phyloP scores from a whole-genome alignment of 2,329 filamentous ascomycete species.

The Anisogramma anomala region DNA sequence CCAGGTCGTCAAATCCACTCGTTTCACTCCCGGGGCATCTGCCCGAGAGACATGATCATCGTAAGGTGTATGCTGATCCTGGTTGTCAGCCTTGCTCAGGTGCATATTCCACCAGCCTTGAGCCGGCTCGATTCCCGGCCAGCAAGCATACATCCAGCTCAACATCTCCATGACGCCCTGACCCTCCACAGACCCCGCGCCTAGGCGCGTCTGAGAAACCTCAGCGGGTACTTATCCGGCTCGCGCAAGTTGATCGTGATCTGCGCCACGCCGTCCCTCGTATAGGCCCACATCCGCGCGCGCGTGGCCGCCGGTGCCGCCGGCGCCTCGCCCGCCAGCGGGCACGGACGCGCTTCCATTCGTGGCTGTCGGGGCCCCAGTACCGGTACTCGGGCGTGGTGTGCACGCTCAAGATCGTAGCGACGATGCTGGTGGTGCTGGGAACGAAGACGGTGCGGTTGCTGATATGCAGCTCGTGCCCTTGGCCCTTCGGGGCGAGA shows the following conservation, averaged over 20 bases:
- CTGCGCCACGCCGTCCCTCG: not conserved
- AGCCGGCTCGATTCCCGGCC: no score
- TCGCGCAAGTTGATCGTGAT: slow-evolving; percentile 3
- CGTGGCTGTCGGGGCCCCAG: not conserved
- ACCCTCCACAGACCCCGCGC: no score
- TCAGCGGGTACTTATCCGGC: slow-evolving; percentile 16
- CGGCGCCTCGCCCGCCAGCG: not conserved
- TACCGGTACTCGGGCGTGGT: slow-evolving; percentile 4
- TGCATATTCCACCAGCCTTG: no score
- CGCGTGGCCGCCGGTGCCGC: not conserved
- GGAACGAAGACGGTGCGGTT: not conserved
- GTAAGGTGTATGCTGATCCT: no score
- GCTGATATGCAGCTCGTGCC: not conserved
- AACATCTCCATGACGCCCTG: no score
- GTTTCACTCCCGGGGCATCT: no score
- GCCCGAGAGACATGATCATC: no score
- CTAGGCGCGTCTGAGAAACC: slow-evolving; percentile 4
- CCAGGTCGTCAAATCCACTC: no score
- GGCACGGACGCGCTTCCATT: not conserved
- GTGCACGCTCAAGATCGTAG: not conserved
- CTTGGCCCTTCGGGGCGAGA: not conserved
- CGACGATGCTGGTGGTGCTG: not conserved
- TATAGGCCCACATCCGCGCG: not conserved
- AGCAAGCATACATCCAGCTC: no score
- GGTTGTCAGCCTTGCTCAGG: no score